Conservation (phyloP, 352 stramenopile species). For the Phytophthora syringae region DNA sequence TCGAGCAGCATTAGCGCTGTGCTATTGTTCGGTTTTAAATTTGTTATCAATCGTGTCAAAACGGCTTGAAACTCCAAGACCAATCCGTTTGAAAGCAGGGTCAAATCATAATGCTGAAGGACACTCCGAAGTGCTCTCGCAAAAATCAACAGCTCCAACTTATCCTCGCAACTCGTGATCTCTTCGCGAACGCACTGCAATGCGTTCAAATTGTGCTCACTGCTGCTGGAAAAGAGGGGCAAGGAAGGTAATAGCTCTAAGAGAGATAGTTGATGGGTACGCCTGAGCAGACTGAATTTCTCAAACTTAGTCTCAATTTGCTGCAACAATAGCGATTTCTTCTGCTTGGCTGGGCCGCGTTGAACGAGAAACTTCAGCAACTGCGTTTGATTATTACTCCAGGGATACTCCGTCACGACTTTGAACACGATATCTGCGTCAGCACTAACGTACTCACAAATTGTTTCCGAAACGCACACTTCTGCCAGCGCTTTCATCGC, state of each 20-base stretch:
- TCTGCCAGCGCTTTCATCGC: neutral
- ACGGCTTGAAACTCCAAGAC: neutral
- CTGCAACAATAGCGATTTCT: neutral
- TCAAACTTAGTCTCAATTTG: neutral
- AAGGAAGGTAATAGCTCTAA: slow-evolving; percentile 17
- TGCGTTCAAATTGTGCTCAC: neutral
- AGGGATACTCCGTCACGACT: neutral
- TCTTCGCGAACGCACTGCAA: slow-evolving; percentile 1
- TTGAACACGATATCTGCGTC: slow-evolving; percentile 4
- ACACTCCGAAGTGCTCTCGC: neutral
- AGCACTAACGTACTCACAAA: slow-evolving; percentile 4
- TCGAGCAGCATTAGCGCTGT: neutral
- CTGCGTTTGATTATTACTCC: neutral
- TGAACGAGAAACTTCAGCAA: slow-evolving; percentile 8
- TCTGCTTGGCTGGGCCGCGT: neutral
- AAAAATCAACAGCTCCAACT: neutral
- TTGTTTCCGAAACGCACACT: slow-evolving; percentile 1
- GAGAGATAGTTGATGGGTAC: neutral
- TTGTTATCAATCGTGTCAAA: neutral
- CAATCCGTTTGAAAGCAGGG: neutral
- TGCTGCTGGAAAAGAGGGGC: neutral
- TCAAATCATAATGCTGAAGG: neutral
- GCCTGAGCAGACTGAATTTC: neutral
- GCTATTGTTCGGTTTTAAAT: neutral
- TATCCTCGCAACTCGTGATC: neutral